Conservation (phyloP, 2,329 filamentous ascomycete genomes). For the Aspergillus bombycis region DNA sequence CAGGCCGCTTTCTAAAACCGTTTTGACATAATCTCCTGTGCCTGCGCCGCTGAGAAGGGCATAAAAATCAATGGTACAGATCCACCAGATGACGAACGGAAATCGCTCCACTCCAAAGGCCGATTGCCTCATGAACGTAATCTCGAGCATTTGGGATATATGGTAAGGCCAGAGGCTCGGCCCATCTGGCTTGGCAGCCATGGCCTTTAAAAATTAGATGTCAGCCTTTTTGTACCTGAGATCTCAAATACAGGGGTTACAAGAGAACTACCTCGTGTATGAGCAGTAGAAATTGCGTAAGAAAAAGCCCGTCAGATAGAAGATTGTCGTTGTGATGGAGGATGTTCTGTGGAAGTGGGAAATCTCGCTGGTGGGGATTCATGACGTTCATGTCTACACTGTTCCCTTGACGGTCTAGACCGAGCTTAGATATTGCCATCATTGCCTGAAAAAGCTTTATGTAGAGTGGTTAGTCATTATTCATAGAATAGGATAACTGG, state of each 20-base stretch:
- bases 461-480: slow-evolving; percentile 14
- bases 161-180: slow-evolving; percentile 59
- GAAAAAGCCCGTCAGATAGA: slow-evolving; percentile 59
- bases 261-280: slow-evolving; percentile 55
- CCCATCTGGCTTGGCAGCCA: slow-evolving; percentile 49
- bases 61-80: slow-evolving; percentile 59
- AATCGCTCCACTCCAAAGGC: slow-evolving; percentile 50
- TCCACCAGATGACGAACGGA: slow-evolving; percentile 58
- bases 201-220: slow-evolving; percentile 39
- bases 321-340: slow-evolving; percentile 53
- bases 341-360: slow-evolving; percentile 51
- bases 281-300: slow-evolving; percentile 60
- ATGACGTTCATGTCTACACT: slow-evolving; percentile 53
- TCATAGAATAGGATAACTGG: background rate
- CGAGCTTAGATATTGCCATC: slow-evolving; percentile 60
- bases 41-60: slow-evolving; percentile 57
- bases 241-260: no score
- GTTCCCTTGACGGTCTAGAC: slow-evolving; percentile 51
- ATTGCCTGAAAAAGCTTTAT: slow-evolving; percentile 59
- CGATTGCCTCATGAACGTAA: slow-evolving; percentile 53
- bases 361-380: slow-evolving; percentile 59
- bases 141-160: slow-evolving; percentile 54
- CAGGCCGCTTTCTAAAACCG: slow-evolving; percentile 51
- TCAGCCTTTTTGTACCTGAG: background rate
- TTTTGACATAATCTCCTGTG: slow-evolving; percentile 53